Conservation (phyloP, 176 grass and related monocot species). For the Aegilops tauschii region DNA sequence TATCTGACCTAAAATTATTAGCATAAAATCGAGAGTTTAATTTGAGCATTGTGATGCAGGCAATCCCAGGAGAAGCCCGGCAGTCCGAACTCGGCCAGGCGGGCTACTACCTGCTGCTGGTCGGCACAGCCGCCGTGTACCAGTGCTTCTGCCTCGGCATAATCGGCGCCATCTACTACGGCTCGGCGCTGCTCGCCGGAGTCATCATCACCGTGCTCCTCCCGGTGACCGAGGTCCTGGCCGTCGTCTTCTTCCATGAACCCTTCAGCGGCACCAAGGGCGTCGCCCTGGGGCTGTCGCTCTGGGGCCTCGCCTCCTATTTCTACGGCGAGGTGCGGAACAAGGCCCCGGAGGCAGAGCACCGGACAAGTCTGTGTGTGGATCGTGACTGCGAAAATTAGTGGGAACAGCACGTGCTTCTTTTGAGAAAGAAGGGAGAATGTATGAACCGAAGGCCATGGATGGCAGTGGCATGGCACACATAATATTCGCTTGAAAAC, state of each 20-base stretch:
- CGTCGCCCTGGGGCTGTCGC: slow-evolving; percentile 64
- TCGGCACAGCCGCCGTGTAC: slow-evolving; percentile 44
- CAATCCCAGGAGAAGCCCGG: slow-evolving; percentile 59
- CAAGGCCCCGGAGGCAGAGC: slow-evolving; percentile 7
- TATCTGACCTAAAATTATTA: not conserved
- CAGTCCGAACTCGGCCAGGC: slow-evolving; percentile 51
- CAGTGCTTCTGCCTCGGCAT: slow-evolving; percentile 79
- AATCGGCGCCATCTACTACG: slow-evolving; percentile 75
- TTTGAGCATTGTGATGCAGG: slow-evolving; percentile 36
- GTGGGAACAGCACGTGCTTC: not conserved
- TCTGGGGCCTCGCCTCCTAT: slow-evolving; percentile 85
- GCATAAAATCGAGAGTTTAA: not conserved
- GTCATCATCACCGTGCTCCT: slow-evolving; percentile 64
- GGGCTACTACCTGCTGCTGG: slow-evolving; percentile 68
- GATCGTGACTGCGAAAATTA: not conserved
- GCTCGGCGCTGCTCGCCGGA: slow-evolving; percentile 72
- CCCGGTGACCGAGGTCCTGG: slow-evolving; percentile 66
- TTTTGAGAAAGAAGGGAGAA: no score
- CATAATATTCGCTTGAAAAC: no score
- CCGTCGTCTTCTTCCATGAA: slow-evolving; percentile 69
- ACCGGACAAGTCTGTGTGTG: not conserved
- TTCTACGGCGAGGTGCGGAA: slow-evolving; percentile 76
- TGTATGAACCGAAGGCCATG: no score
- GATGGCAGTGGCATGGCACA: no score
- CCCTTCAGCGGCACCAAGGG: slow-evolving; percentile 66